Evolutionary conservation across 176 grass and related monocot genomes (phyloP), one percentile per base, ranked within the genome.

Genomic region (Puccinellia tenuiflora): DNA sequence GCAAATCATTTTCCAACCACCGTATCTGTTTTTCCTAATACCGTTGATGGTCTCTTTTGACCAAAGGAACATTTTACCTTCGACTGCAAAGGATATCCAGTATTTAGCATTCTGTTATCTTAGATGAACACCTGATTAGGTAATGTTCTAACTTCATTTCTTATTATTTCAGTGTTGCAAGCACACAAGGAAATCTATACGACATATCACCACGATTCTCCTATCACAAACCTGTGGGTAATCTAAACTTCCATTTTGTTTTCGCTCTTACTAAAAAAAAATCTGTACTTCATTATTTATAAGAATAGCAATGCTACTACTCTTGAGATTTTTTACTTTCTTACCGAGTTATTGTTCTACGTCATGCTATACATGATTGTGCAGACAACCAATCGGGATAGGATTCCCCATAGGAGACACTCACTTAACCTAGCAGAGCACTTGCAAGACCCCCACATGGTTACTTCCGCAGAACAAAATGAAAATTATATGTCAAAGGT

Each of bases 141-240:
- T 40, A 10, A 52, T 21, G 57, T 73, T n/a, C n/a, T n/a, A n/a
- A n/a, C n/a, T n/a, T n/a, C 3, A 29, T 0, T 51, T 33, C 2
- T 68, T 33, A 15, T 77, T 40, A 64, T 88, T 83, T 50, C 84
- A 94, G 92, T 85, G 51, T 85, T 73, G 62, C 52, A 67, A 85
- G 28, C 42, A 48, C 79, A 45, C 56, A 59, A 52, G 87, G 43
- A 85, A 85, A 85, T 79, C 11, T 62, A 52, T 29, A 55, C 48
- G 88, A 90, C 35, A 83, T 88, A 24, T 90, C 87, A 0, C 84
- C 92, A 2, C 84, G 87, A 71, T 63, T 88, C 29, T 92, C 92
- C 12, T 76, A 90, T 80, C 55, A 88, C 53, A 85, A 80, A 87
- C 84, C 92, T 88, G 92, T 94, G 90, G 90, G 92, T 76, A 88